Conservation (phyloP, 2,329 filamentous ascomycete species). For the Aspergillus proliferans region DNA sequence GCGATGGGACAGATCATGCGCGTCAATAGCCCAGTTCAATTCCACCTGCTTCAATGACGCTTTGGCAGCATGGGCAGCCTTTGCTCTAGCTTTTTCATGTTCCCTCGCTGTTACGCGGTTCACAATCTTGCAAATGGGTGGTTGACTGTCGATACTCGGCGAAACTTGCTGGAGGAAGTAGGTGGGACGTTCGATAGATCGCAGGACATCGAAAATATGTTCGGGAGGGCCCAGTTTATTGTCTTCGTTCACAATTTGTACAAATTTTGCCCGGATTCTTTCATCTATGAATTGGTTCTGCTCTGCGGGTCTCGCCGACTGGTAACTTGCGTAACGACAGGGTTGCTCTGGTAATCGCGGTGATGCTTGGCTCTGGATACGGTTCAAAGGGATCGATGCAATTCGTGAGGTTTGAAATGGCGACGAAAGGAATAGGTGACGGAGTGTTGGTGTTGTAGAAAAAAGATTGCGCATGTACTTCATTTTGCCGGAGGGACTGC, state of each 20-base stretch:
- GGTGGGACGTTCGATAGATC: constrained; percentile 42
- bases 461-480: constrained; percentile 28
- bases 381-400: constrained; percentile 8
- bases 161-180: constrained; percentile 49
- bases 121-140: constrained; percentile 66
- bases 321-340: constrained; percentile 1
- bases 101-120: constrained; percentile 50
- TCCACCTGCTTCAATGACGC: constrained; percentile 67
- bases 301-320: constrained; percentile 4
- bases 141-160: constrained; percentile 20
- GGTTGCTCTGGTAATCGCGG: constrained; percentile 13
- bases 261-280: constrained; percentile 23
- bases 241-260: constrained; percentile 31
- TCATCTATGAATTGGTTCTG: constrained; percentile 25
- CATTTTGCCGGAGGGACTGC: constrained; percentile 15
- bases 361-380: constrained; percentile 7
- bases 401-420: constrained; percentile 12
- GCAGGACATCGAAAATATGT: constrained; percentile 30
- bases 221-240: constrained; percentile 25
- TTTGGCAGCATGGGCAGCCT: constrained; percentile 35
- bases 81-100: constrained; percentile 36
- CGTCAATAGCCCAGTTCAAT: constrained; percentile 78
- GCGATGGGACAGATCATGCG: constrained; percentile 67
- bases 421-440: constrained; percentile 21
- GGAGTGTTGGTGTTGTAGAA: constrained; percentile 27